A percentile compares a stretch with the other conserved stretches of the same genome.
Conservation (phyloP, 768 basidiomycete genomes). For the Xerocomus brunneocitrinus region DNA sequence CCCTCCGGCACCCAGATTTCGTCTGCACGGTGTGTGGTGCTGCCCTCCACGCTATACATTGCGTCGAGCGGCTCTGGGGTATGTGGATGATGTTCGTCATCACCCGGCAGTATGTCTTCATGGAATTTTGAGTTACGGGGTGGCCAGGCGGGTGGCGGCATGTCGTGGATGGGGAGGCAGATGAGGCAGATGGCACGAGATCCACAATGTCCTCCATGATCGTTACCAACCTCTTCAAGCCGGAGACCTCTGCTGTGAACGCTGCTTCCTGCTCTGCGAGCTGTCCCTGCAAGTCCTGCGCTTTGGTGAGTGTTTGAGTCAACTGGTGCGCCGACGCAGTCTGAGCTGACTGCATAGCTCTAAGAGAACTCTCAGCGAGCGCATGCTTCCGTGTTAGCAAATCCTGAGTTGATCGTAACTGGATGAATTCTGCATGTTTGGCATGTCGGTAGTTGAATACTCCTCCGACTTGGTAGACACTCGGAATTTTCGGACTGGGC, state of each 20-base stretch:
- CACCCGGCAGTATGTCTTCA: too few species aligned
- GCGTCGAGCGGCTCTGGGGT: too few species aligned
- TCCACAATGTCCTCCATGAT: conserved; percentile 89
- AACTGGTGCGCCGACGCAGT: conserved; percentile 69
- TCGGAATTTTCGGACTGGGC: conserved; percentile 72
- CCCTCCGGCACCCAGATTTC: too few species aligned
- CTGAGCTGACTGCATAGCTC: conserved; percentile 69
- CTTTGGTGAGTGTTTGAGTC: conserved; percentile 67
- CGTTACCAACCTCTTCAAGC: conserved; percentile 67
- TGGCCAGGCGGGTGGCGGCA: too few species aligned
- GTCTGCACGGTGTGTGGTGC: too few species aligned
- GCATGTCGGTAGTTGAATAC: conserved; percentile 75
- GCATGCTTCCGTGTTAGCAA: conserved; percentile 62
- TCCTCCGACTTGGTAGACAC: conserved; percentile 68
- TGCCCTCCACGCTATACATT: too few species aligned
- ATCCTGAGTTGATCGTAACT: conserved; percentile 76
- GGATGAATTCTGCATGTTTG: conserved; percentile 73
- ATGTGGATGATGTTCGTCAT: too few species aligned
- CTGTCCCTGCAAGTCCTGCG: conserved; percentile 70
- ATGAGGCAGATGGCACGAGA: too few species aligned
- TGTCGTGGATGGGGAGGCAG: too few species aligned
- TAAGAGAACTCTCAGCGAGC: conserved; percentile 63
- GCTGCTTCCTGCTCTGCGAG: conserved; percentile 83
- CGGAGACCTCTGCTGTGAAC: conserved; percentile 72
- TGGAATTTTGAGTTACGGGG: too few species aligned